These are phyloP conservation scores for Podaxis sp. DNA, from an alignment of 768 basidiomycete genomes.

Conservation along the genomic window DNA sequence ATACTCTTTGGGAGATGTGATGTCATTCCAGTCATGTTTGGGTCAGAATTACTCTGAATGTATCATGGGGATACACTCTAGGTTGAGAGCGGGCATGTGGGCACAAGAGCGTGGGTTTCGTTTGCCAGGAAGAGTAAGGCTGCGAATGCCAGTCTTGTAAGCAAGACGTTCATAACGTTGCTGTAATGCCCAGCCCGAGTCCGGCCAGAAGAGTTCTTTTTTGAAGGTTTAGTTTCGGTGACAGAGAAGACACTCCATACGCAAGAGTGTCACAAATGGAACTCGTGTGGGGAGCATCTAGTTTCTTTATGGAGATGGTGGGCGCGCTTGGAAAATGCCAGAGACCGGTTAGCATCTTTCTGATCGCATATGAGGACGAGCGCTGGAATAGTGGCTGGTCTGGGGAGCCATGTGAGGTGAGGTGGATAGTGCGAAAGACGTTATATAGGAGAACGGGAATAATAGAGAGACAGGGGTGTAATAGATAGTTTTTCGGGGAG, in stretches of 20 bases:
- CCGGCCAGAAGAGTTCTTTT: conserved; percentile 7
- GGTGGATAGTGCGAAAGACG: not conserved
- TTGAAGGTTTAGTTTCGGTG: not conserved
- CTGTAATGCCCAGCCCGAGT: not conserved
- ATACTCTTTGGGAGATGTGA: no score
- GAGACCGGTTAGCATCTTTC: not conserved
- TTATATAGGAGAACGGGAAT: not conserved
- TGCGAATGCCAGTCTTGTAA: conserved; percentile 1
- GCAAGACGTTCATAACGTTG: not conserved
- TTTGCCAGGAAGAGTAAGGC: conserved; percentile 8
- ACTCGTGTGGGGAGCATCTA: not conserved
- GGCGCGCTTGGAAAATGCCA: conserved; percentile 1
- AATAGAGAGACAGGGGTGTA: not conserved
- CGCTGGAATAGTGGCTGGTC: not conserved
- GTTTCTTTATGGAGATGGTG: conserved; percentile 2
- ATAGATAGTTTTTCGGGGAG: not conserved
- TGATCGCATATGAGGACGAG: not conserved
- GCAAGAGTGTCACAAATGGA: not conserved
- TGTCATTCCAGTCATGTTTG: no score
- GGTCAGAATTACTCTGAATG: no score
- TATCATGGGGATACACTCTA: not conserved
- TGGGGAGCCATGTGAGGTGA: not conserved
- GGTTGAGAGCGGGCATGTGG: not conserved
- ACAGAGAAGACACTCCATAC: conserved; percentile 9
- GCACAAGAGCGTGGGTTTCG: not conserved